Evolutionary conservation across 768 basidiomycete species (phyloP).

Genomic region (Aureoboletus auriporus): DNA sequence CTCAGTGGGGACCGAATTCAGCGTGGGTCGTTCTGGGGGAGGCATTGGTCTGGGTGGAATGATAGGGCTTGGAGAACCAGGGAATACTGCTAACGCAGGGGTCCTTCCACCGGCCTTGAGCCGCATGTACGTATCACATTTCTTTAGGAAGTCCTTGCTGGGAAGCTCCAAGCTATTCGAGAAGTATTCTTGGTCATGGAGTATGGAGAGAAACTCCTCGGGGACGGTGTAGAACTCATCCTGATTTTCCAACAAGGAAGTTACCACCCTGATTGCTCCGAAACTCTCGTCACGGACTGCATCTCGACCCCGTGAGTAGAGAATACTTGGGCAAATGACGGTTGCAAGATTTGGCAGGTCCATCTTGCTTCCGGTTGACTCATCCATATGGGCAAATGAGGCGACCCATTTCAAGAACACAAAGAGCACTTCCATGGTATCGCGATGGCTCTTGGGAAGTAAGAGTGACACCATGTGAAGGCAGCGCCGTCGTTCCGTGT

Average conservation of each 20-base stretch:
- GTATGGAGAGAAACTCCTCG: constrained; percentile 78
- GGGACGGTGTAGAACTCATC: constrained; percentile 97
- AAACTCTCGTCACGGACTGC: constrained; percentile 93
- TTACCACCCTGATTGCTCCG: constrained; percentile 78
- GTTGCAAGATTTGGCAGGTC: constrained; percentile 93
- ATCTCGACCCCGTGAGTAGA: constrained; percentile 84
- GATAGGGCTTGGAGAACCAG: constrained; percentile 22
- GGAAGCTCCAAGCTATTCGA: constrained; percentile 83
- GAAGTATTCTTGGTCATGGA: constrained; percentile 93
- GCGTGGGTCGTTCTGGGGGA: constrained; percentile 44
- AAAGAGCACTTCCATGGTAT: constrained; percentile 96
- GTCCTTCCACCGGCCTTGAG: constrained; percentile 57
- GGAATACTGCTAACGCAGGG: constrained; percentile 30
- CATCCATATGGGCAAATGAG: constrained; percentile 96
- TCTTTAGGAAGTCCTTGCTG: constrained; percentile 93
- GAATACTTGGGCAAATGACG: constrained; percentile 96
- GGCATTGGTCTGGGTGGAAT: constrained; percentile 29
- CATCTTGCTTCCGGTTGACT: constrained; percentile 98
- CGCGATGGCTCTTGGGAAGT: constrained; percentile 89
- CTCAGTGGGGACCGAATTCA: constrained; percentile 38
- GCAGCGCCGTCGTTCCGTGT: constrained; percentile 75
- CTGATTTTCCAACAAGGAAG: constrained; percentile 84
- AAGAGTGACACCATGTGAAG: constrained; percentile 84
- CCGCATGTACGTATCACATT: constrained; percentile 87
- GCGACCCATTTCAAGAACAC: constrained; percentile 99